A percentile compares a stretch with the other conserved stretches of the same genome.
These are phyloP conservation scores for Trichosanthes cucumerina DNA, from an alignment of 306 rosid species.

Conservation along the genomic window DNA sequence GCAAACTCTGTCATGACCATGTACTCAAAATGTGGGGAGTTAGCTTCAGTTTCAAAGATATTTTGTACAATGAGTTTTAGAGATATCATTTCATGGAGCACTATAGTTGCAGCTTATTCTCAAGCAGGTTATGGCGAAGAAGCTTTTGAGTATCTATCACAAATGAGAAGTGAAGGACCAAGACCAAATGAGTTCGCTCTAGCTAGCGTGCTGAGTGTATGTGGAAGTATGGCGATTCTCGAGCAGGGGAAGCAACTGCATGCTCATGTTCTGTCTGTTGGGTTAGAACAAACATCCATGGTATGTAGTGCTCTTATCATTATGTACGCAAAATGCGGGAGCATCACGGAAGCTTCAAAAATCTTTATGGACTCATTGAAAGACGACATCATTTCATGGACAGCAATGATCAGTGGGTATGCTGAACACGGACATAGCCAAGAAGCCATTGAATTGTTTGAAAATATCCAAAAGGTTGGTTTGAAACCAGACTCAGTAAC, in stretches of 20 bases:
- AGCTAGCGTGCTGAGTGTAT: constrained; percentile 59
- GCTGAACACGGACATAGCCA: constrained; percentile 36
- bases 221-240: constrained; percentile 73
- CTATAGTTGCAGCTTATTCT: constrained; percentile 61
- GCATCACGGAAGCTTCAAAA: constrained; percentile 48
- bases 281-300: constrained; percentile 42
- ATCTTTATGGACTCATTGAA: constrained; percentile 56
- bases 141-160: constrained; percentile 52
- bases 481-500: constrained; percentile 56
- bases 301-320: constrained; percentile 56
- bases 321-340: constrained; percentile 74
- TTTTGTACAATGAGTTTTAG: constrained; percentile 40
- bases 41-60: constrained; percentile 41
- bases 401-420: constrained; percentile 1
- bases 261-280: constrained; percentile 46
- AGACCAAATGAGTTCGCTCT: constrained; percentile 66
- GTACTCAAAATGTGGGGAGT: constrained; percentile 58
- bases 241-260: constrained; percentile 75
- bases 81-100: constrained; percentile 85
- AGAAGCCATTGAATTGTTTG: constrained; percentile 63
- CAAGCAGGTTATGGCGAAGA: constrained; percentile 61
- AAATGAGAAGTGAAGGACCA: constrained; percentile 66
- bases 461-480: constrained; percentile 39
- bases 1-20: constrained; percentile 54
- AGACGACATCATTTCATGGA: background rate